Conservation (phyloP, 164 flowering plant genomes). For the Akebia trifoliata region DNA sequence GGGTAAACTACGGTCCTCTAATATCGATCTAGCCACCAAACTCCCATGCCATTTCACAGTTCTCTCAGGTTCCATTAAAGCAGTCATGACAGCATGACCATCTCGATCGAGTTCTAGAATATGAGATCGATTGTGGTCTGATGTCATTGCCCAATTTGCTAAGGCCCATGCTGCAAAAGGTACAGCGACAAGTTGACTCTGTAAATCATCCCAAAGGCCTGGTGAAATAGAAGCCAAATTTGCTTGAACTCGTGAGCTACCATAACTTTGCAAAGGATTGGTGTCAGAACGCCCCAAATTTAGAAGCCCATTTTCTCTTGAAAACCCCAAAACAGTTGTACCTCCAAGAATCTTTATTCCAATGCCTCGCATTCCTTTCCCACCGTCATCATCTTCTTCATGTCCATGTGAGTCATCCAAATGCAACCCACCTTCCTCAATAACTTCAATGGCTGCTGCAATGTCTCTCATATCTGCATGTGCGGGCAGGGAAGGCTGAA, state of each 20-base stretch:
- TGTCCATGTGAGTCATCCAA: slow-evolving; percentile 45
- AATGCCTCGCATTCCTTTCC: slow-evolving; percentile 69
- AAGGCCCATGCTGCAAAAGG: slow-evolving; percentile 99
- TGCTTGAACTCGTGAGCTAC: slow-evolving; percentile 25
- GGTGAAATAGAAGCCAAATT: slow-evolving; percentile 59
- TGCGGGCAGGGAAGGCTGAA: slow-evolving; percentile 61
- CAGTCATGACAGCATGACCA: slow-evolving; percentile 87
- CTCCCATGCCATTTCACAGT: slow-evolving; percentile 99
- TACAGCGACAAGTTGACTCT: slow-evolving; percentile 86
- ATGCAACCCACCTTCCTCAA: slow-evolving; percentile 88
- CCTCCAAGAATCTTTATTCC: slow-evolving; percentile 88
- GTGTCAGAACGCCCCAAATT: slow-evolving; percentile 28
- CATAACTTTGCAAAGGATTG: slow-evolving; percentile 26
- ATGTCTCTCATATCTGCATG: slow-evolving; percentile 82
- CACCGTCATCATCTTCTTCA: slow-evolving; percentile 73
- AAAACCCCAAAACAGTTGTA: slow-evolving; percentile 69
- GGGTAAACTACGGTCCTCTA: slow-evolving; percentile 72
- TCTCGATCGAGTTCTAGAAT: slow-evolving; percentile 91
- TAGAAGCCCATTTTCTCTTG: slow-evolving; percentile 45
- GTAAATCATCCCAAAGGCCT: slow-evolving; percentile 99
- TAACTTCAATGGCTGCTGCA: slow-evolving; percentile 82
- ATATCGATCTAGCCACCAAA: slow-evolving; percentile 71
- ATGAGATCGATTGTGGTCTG: slow-evolving; percentile 65
- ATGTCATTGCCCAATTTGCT: slow-evolving; percentile 95
- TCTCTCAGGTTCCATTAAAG: slow-evolving; percentile 89